Conservation (phyloP, 75 land plant genomes). For the Cunninghamia lanceolata region DNA sequence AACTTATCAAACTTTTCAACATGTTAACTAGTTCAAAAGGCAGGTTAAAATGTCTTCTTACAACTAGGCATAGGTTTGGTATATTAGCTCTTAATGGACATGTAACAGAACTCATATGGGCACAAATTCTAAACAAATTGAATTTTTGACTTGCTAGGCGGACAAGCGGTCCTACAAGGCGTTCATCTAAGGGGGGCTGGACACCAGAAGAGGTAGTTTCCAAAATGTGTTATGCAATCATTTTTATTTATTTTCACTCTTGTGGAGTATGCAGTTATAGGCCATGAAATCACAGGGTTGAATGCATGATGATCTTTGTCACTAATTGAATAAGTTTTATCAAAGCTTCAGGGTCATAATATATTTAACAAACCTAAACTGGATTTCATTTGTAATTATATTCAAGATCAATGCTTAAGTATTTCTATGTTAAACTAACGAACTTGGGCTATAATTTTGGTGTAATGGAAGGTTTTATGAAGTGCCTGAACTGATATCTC, state of each 20-base stretch:
- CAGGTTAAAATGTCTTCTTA: background rate
- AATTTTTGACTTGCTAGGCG: slow-evolving; percentile 16
- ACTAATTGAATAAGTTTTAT: background rate
- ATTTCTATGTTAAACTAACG: background rate
- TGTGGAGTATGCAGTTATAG: background rate
- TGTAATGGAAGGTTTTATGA: background rate
- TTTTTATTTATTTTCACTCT: background rate
- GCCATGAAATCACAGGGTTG: background rate
- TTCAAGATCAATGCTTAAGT: background rate
- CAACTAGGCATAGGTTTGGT: background rate
- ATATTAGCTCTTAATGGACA: background rate
- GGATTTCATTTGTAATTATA: background rate
- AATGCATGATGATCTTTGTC: background rate
- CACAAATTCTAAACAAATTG: background rate
- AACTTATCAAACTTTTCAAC: background rate
- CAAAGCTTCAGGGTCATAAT: background rate
- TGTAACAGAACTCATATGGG: background rate
- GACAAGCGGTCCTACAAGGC: slow-evolving; percentile 63
- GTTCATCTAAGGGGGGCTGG: slow-evolving; percentile 81
- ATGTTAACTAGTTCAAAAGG: background rate
- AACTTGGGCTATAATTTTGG: background rate
- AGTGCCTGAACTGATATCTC: background rate
- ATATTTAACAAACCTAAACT: background rate
- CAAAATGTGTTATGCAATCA: background rate
- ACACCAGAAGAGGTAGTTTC: slow-evolving; percentile 64